A percentile compares a stretch with the other conserved stretches of the same genome.
These are phyloP conservation scores for Paramicrosporidium saccamoebae DNA, from an alignment of 371 early-diverging fungal species.

Conservation along the genomic window DNA sequence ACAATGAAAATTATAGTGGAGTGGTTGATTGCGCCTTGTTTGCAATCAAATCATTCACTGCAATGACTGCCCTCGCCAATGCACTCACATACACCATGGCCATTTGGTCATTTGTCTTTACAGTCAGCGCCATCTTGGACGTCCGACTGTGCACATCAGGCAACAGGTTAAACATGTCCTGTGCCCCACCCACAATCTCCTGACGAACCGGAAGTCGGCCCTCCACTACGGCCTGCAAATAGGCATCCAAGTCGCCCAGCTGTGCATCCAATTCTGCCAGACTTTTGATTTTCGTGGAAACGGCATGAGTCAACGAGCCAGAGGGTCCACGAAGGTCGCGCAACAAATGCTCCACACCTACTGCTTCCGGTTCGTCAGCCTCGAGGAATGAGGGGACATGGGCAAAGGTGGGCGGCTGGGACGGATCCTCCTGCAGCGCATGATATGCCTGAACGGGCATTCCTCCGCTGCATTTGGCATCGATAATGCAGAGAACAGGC, in stretches of 20 bases:
- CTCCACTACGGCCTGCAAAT: conserved; percentile 50
- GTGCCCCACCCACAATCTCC: conserved; percentile 74
- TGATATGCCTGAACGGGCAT: conserved; percentile 87
- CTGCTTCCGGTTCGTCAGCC: conserved; percentile 98
- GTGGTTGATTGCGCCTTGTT: too few relatives aligned
- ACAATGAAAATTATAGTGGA: conserved; percentile 1
- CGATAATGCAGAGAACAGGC: conserved; percentile 76
- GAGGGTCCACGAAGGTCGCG: conserved; percentile 90
- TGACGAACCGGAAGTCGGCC: conserved; percentile 65
- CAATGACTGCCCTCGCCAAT: conserved; percentile 65
- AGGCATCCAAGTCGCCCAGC: conserved; percentile 45
- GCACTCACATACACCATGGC: conserved; percentile 61
- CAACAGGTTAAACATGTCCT: conserved; percentile 76
- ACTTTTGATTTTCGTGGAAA: conserved; percentile 54
- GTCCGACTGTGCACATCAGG: conserved; percentile 35
- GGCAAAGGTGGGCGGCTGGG: conserved; percentile 71
- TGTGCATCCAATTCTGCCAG: conserved; percentile 49
- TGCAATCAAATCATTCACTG: conserved; percentile 73
- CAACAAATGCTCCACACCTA: conserved; percentile 96
- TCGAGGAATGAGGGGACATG: conserved; percentile 82
- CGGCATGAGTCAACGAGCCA: conserved; percentile 62
- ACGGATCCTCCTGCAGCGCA: conserved; percentile 70
- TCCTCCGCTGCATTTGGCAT: conserved; percentile 51
- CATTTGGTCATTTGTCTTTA: conserved; percentile 80
- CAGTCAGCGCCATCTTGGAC: conserved; percentile 30